Base-by-base conservation (phyloP, 2,329 filamentous ascomycete species). In the Colletotrichum sp. region DNA sequence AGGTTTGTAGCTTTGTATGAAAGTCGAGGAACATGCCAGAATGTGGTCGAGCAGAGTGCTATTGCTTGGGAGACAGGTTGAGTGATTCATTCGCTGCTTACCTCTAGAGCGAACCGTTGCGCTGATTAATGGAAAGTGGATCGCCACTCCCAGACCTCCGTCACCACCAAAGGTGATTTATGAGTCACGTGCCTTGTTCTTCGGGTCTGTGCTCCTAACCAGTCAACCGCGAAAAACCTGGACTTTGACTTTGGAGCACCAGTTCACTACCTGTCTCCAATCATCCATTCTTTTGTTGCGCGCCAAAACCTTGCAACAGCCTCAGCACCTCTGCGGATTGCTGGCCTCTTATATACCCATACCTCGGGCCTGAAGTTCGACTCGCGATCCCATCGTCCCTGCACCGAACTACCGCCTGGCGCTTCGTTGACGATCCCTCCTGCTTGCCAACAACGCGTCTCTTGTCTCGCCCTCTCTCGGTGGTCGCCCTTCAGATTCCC, bases 241-340 rank as follows among this genome's bases (percentile, higher is more conserved):
- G n/a, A 51, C 43, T 51, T 6, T 51, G 43, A 24, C n/a, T 51
- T 24, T 51, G 43, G 43, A 51, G 43, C 43, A 51, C 54, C 27
- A 16, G 33, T 24, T 33, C 27, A 34, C 62, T 43, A 64, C 47
- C 62, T 61, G 54, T 70, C 33, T 64, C n/a, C 61, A 73, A 51
- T 38, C 66, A 73, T 66, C 47, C 67, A 66, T 73, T 73, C 54
- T 70, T 70, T 65, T 59, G 61, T 65, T 70, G 70, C 59, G 51
- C 24, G 9, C 54, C 55, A 61, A 55, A 38, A 29, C 47, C 66
- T 33, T 55, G 34, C 67, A 73, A 73, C 61, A 15, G 6, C n/a
- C n/a, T 47, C 38, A 33, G 13, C 43, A 51, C n/a, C 43, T n/a
- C 34, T 8, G n/a, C 38, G 55, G 24, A 57, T 13, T 43, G 8